These are phyloP conservation scores for Licmophora abbreviata DNA, from an alignment of 108 stramenopile genomes.

Conservation along the genomic window DNA sequence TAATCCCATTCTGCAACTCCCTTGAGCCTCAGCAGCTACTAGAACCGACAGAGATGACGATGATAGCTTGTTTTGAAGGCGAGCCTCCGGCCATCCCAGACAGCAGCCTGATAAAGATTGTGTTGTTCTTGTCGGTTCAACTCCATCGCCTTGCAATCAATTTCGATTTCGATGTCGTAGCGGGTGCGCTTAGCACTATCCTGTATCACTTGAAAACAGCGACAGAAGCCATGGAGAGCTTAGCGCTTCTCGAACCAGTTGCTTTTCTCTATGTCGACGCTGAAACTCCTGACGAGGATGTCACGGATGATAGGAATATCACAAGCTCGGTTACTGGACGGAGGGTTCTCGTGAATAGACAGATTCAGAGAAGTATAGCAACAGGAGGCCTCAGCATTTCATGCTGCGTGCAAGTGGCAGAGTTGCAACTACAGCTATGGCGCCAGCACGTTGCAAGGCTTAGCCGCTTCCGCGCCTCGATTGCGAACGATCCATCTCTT, in stretches of 20 bases:
- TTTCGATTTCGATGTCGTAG: conserved; percentile 37
- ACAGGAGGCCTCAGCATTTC: neutral
- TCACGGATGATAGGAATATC: no score
- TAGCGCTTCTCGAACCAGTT: no score
- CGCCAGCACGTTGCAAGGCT: conserved; percentile 25
- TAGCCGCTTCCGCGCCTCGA: conserved; percentile 13
- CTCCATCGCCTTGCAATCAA: conserved; percentile 37
- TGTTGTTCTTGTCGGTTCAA: conserved; percentile 37
- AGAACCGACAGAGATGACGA: conserved; percentile 41
- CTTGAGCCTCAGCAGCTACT: conserved; percentile 30
- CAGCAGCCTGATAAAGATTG: conserved; percentile 20
- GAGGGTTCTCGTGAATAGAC: conserved; percentile 2
- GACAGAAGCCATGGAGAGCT: conserved; percentile 5
- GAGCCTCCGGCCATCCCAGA: conserved; percentile 10
- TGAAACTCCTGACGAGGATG: no score
- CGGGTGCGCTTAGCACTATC: conserved; percentile 41
- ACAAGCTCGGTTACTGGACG: conserved; percentile 2
- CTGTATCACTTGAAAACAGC: conserved; percentile 28
- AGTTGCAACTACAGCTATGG: conserved; percentile 14
- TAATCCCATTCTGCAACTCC: conserved; percentile 25
- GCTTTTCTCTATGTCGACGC: no score
- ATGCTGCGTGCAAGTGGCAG: neutral
- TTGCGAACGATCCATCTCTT: neutral
- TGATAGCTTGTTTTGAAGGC: conserved; percentile 54
- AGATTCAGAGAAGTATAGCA: neutral